These are phyloP conservation scores for Eucalyptus urophylla DNA, from an alignment of 345 rosid genomes.

Conservation along the genomic window DNA sequence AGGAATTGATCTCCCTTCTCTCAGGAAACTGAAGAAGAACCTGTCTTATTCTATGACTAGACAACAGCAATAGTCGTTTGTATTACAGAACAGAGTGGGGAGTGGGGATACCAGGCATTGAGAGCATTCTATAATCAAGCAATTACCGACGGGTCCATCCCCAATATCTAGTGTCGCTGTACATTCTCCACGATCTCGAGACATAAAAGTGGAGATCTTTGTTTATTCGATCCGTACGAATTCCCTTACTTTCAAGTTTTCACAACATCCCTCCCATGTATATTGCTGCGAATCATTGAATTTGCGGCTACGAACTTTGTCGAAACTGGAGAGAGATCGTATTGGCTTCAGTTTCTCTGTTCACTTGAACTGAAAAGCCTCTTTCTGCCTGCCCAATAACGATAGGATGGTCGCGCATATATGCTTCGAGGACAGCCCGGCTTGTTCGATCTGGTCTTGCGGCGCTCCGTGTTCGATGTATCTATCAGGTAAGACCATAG, in stretches of 20 bases:
- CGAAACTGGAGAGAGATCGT: neutral
- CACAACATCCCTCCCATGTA: neutral
- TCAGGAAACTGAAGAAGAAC: neutral
- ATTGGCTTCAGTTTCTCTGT: neutral
- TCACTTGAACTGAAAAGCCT: constrained; percentile 36
- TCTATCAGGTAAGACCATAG: constrained; percentile 70
- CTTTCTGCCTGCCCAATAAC: constrained; percentile 43
- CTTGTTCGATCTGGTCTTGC: constrained; percentile 44
- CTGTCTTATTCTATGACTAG: neutral
- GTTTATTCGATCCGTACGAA: neutral
- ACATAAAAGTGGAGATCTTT: neutral
- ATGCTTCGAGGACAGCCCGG: constrained; percentile 54
- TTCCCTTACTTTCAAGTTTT: neutral
- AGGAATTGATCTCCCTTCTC: neutral
- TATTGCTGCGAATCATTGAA: neutral
- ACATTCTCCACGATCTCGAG: neutral
- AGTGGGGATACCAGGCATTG: neutral
- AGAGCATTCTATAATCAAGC: neutral
- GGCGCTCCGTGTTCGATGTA: constrained; percentile 62
- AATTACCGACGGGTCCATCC: neutral
- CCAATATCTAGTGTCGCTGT: neutral
- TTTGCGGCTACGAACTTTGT: neutral
- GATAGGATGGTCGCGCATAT: constrained; percentile 50
- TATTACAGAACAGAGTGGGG: neutral
- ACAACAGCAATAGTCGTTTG: neutral